Evolutionary conservation across 1,139 yeast genomes (phyloP).

Genomic region (Suhomyces bokatorum): DNA sequence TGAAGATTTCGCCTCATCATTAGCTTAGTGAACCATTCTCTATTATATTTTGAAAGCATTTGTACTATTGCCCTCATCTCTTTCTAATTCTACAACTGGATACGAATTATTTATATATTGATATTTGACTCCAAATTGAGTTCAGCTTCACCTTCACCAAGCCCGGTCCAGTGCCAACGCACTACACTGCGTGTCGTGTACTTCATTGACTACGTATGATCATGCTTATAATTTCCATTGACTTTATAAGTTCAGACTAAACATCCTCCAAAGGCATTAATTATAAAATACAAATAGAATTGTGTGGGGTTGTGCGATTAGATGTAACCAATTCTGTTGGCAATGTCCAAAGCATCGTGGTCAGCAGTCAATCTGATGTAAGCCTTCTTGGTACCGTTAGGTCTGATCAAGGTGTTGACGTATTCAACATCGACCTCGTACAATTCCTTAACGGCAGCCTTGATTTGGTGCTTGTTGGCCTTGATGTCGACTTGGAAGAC

Average conservation of each 20-base stretch:
- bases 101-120: no score
- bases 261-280: constrained; percentile 15
- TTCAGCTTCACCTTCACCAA: background rate
- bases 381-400: constrained; percentile 99
- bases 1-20: no score
- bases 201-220: constrained; percentile 6
- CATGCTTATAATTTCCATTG: constrained; percentile 14
- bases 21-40: no score
- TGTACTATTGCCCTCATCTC: no score
- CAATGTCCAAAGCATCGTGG: constrained; percentile 99
- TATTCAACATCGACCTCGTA: constrained; percentile 93
- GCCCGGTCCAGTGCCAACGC: no score
- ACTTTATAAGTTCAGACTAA: constrained; percentile 15
- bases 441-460: constrained; percentile 96
- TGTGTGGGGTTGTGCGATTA: constrained; percentile 35
- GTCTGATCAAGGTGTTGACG: constrained; percentile 96
- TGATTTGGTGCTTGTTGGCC: constrained; percentile 98
- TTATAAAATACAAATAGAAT: constrained; percentile 18
- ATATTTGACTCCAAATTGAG: background rate
- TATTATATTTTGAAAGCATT: no score
- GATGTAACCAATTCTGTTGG: constrained; percentile 99
- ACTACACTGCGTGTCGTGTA: background rate
- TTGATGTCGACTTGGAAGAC: constrained; percentile 97
- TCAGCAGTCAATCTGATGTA: constrained; percentile 99
- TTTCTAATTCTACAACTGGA: no score